phyloP scores from a whole-genome alignment of 129 eudicot species.

The Cynara cardunculus region DNA sequence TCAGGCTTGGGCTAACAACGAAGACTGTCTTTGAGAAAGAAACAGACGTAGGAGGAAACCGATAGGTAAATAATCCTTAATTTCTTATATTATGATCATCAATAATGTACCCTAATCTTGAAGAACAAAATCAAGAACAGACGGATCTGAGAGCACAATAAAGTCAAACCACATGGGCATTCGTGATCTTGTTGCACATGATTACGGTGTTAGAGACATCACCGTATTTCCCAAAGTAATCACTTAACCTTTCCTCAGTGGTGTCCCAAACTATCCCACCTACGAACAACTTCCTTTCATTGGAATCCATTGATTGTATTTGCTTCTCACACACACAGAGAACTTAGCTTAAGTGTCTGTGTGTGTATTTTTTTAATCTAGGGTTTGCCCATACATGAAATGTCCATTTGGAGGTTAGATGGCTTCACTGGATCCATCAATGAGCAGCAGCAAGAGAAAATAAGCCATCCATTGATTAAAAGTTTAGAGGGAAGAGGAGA shows the following conservation, averaged over 20 bases:
- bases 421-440: background rate
- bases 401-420: background rate
- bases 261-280: conserved; percentile 46
- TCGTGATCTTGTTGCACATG: conserved; percentile 33
- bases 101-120: conserved; percentile 35
- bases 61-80: background rate
- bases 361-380: background rate
- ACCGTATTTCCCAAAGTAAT: conserved; percentile 47
- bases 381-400: background rate
- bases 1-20: background rate
- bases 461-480: background rate
- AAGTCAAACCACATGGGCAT: conserved; percentile 44
- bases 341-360: background rate
- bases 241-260: conserved; percentile 24
- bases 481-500: background rate
- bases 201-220: conserved; percentile 43
- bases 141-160: conserved; percentile 40
- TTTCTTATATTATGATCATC: conserved; percentile 25
- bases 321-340: background rate
- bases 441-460: background rate
- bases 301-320: conserved; percentile 5
- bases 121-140: conserved; percentile 38
- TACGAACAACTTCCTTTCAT: conserved; percentile 28
- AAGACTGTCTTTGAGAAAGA: background rate
- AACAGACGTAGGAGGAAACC: background rate